These are phyloP conservation scores for Epichloe coenophiala DNA, from an alignment of 2,329 filamentous ascomycete species.

Conservation along the genomic window DNA sequence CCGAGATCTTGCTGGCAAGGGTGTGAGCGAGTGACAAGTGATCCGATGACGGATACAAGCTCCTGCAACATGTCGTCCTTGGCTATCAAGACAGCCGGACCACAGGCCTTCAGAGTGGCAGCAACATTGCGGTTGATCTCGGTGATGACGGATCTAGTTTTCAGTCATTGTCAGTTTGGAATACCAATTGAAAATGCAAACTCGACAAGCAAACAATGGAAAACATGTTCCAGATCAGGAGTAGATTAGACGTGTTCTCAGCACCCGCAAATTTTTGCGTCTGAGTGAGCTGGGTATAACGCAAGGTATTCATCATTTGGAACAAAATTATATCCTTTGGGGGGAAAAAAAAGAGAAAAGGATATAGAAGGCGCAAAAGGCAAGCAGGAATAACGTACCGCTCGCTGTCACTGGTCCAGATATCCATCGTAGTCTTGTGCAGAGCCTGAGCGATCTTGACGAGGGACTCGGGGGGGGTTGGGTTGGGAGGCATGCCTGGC, in stretches of 20 bases:
- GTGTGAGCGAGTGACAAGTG: slow-evolving; percentile 81
- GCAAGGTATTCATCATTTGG: slow-evolving; percentile 73
- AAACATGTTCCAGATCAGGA: slow-evolving; percentile 16
- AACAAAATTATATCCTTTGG: slow-evolving; percentile 2
- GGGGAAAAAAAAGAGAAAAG: slow-evolving; percentile 3
- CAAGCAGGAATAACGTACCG: slow-evolving; percentile 50
- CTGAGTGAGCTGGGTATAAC: slow-evolving; percentile 99
- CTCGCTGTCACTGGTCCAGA: slow-evolving; percentile 86
- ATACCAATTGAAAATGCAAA: not conserved
- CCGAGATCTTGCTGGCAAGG: slow-evolving; percentile 85
- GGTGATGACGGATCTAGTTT: slow-evolving; percentile 63
- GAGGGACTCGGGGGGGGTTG: slow-evolving; percentile 65
- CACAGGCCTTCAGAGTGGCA: slow-evolving; percentile 79
- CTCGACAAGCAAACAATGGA: slow-evolving; percentile 4
- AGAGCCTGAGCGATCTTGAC: slow-evolving; percentile 77
- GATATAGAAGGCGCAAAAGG: not conserved
- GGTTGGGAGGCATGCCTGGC: slow-evolving; percentile 71
- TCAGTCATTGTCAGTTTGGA: not conserved
- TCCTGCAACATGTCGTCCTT: slow-evolving; percentile 56
- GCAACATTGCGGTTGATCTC: slow-evolving; percentile 92
- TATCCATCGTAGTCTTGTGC: slow-evolving; percentile 66
- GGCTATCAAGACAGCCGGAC: slow-evolving; percentile 69
- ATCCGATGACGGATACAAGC: slow-evolving; percentile 58
- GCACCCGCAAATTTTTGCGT: slow-evolving; percentile 73
- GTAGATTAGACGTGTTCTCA: slow-evolving; percentile 57